Percentiles rank a stretch among this genome's conserved stretches.
Evolutionary conservation across 164 flowering plant genomes (phyloP).

Genomic region (Kingdonia uniflora): DNA sequence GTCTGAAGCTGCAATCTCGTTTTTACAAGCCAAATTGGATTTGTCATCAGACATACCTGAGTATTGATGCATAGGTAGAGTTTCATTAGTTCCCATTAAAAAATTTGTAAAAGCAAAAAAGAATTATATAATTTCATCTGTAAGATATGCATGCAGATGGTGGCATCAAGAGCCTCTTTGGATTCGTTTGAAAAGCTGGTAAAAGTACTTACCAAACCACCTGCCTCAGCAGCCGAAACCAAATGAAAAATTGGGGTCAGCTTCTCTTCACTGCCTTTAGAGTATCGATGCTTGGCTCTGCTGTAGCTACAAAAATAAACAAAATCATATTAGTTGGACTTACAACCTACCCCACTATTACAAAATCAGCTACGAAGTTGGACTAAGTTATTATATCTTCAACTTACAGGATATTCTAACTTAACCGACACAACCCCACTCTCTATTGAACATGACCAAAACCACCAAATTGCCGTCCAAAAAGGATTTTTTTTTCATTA

Average conservation of each 20-base stretch:
- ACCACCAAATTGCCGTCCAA: too few species aligned
- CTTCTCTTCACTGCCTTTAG: conserved; percentile 35
- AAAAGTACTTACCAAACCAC: conserved; percentile 56
- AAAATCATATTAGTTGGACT: background rate
- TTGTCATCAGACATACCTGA: conserved; percentile 86
- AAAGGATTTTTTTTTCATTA: too few species aligned
- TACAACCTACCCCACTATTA: too few species aligned
- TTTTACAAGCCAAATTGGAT: conserved; percentile 95
- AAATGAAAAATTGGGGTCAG: conserved; percentile 66
- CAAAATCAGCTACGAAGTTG: too few species aligned
- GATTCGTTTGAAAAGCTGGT: background rate
- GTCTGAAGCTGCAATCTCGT: conserved; percentile 98
- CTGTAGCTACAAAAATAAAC: conserved; percentile 45
- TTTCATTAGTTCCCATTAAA: too few species aligned
- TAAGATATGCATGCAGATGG: too few species aligned
- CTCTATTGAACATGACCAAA: too few species aligned
- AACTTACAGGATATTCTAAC: too few species aligned
- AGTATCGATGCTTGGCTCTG: conserved; percentile 73
- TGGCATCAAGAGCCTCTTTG: background rate
- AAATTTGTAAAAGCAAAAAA: too few species aligned
- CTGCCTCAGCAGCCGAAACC: conserved; percentile 88
- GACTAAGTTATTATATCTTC: too few species aligned
- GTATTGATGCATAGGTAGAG: conserved; percentile 5
- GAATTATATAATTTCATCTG: too few species aligned
- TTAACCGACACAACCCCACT: too few species aligned